Percentiles rank a stretch among this genome's conserved stretches.
Evolutionary conservation across 768 basidiomycete species (phyloP).

Genomic region (Leucosporidium scottii): DNA sequence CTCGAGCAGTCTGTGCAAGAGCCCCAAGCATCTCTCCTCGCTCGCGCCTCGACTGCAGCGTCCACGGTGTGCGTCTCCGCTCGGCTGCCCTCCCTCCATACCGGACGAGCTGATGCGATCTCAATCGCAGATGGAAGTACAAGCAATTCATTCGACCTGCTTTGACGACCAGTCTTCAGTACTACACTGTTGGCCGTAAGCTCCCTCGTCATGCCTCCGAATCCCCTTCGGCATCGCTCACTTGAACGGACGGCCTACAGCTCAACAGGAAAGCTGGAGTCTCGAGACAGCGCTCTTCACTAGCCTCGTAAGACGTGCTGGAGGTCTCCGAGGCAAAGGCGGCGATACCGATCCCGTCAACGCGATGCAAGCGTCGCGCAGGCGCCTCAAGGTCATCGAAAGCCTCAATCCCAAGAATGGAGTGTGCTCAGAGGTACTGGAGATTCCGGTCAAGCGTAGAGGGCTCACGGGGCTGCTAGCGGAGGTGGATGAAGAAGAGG

Average conservation of each 20-base stretch:
- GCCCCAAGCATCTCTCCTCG: too few relatives aligned
- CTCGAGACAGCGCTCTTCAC: slow-evolving; percentile 73
- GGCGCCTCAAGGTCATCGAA: slow-evolving; percentile 55
- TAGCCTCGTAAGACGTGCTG: slow-evolving; percentile 59
- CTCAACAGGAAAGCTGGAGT: slow-evolving; percentile 65
- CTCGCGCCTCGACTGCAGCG: too few relatives aligned
- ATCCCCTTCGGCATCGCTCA: too few relatives aligned
- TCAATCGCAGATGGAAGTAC: not conserved
- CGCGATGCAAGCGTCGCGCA: not conserved
- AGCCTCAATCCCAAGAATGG: slow-evolving; percentile 66
- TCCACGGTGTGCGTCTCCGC: too few relatives aligned
- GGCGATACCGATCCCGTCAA: not conserved
- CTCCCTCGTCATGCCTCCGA: not conserved
- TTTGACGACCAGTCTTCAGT: not conserved
- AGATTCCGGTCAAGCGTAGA: slow-evolving; percentile 67
- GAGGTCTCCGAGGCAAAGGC: not conserved
- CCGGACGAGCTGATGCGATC: not conserved
- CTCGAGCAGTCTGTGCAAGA: too few relatives aligned
- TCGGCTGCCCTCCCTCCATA: too few relatives aligned
- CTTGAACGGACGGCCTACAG: not conserved
- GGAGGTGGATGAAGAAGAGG: slow-evolving; percentile 62
- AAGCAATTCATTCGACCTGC: not conserved
- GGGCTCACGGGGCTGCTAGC: slow-evolving; percentile 70
- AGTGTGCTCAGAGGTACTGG: slow-evolving; percentile 71
- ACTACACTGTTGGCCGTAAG: not conserved